Evolutionary conservation across 495 filamentous ascomycete species (phyloP), one percentile per base, ranked within the genome.

Genomic region (Acidomyces sp.): DNA sequence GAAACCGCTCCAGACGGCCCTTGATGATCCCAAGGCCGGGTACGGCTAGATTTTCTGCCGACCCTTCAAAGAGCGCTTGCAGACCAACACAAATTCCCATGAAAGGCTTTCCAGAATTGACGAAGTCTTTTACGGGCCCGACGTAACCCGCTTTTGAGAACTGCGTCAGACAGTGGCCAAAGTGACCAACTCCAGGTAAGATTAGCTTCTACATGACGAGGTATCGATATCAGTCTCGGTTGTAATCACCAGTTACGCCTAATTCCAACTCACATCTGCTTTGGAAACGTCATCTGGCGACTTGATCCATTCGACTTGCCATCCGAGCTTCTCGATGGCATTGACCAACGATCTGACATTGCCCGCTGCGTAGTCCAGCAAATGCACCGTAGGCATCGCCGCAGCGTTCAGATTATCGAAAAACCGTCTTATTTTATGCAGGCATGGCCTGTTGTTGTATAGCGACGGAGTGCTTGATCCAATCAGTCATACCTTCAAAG

Each of bases 11-110:
- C 48, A 97, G 71, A 15, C 57, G 63, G 26, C 74, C 74, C 13
- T 78, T 76, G 37, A 96, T 71, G 17, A 94, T 23, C 0, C 78
- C 77, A 22, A 96, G 63, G 0, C 90, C 90, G 1, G 74, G 60
- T 13, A 80, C 72, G 13, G 68, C 57, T 12, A 75, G 62, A 40
- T 81, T 73, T 55, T 97, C 90, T 24, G 76, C 71, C 1, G 88
- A 95, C 7, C 80, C 76, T 41, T 80, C 70, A 51, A 95, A 96
- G 3, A 97, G 63, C 1, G 82, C 86, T 56, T 97, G 90, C 5
- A 95, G 59, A 0, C 90, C 90, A 40, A 97, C 90, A 55, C 90
- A 97, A 38, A 97, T 94, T 3, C 84, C 90, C 81, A 97, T 87
- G 57, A 97, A 97, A 2, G 85, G 87, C 57, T 94, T 95, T 6